Conservation (phyloP, 2,329 filamentous ascomycete genomes). For the Teratosphaeria destructans region DNA sequence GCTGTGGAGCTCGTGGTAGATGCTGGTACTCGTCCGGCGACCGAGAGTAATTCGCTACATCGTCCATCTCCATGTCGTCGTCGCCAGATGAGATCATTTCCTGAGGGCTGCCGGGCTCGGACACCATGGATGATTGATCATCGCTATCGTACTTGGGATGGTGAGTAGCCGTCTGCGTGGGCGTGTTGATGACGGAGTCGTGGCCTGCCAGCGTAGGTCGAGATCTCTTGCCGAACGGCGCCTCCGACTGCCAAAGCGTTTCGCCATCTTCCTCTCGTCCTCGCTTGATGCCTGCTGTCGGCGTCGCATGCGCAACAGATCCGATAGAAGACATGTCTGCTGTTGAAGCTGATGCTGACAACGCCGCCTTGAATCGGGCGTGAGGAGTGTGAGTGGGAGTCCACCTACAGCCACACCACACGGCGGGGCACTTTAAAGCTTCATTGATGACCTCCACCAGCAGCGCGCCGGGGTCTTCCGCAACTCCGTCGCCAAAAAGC, state of each 20-base stretch:
- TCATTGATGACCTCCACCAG: neutral
- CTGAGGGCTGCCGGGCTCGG: constrained; percentile 23
- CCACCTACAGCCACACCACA: neutral
- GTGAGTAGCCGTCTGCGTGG: constrained; percentile 8
- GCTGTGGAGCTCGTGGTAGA: constrained; percentile 4
- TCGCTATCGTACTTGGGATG: constrained; percentile 23
- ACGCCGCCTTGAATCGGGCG: neutral
- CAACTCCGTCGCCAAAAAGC: neutral
- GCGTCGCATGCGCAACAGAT: neutral
- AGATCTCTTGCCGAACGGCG: neutral
- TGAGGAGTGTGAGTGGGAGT: neutral
- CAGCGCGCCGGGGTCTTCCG: neutral
- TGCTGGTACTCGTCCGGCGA: constrained; percentile 9
- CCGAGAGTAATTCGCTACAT: constrained; percentile 12
- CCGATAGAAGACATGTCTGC: neutral
- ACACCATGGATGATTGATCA: constrained; percentile 22
- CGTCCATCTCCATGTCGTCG: constrained; percentile 12
- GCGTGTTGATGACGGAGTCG: constrained; percentile 21
- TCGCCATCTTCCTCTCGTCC: neutral
- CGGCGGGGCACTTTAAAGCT: neutral
- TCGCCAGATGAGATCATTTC: constrained; percentile 18
- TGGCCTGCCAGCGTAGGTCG: constrained; percentile 6
- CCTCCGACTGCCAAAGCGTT: neutral
- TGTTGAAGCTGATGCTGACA: neutral
- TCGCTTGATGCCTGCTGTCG: neutral